A percentile compares a stretch with the other conserved stretches of the same genome.
Conservation (phyloP, 257 asterid genomes). For the Nicotiana attenuata region DNA sequence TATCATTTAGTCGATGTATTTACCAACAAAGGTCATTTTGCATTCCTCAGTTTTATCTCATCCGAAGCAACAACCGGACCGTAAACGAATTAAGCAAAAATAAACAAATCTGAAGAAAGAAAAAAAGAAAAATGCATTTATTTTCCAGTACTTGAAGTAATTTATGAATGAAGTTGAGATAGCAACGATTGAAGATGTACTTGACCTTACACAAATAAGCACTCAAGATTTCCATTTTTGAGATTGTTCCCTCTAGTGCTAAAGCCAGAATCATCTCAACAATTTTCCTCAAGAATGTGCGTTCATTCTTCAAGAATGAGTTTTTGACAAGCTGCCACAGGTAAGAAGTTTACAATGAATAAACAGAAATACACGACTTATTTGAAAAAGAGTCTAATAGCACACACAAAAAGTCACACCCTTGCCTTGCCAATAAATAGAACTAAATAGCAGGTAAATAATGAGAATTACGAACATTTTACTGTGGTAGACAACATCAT, state of each 20-base stretch:
- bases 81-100: background rate
- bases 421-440: background rate
- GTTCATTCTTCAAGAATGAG: slow-evolving; percentile 28
- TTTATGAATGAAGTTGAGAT: background rate
- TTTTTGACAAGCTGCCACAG: slow-evolving; percentile 28
- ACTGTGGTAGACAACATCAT: background rate
- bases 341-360: background rate
- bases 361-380: background rate
- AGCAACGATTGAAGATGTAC: background rate
- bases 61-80: background rate
- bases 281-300: slow-evolving; percentile 25
- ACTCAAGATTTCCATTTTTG: slow-evolving; percentile 27
- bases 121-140: background rate
- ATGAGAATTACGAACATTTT: background rate
- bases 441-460: background rate
- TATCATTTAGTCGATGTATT: background rate
- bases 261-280: slow-evolving; percentile 28
- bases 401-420: background rate
- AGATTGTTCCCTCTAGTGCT: slow-evolving; percentile 26
- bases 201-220: slow-evolving; percentile 33
- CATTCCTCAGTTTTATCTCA: background rate
- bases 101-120: background rate
- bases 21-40: background rate
- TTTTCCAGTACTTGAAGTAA: background rate
- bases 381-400: background rate